These are phyloP conservation scores for Phalaenopsis aphrodite DNA, from an alignment of 106 monocot species.

Conservation along the genomic window DNA sequence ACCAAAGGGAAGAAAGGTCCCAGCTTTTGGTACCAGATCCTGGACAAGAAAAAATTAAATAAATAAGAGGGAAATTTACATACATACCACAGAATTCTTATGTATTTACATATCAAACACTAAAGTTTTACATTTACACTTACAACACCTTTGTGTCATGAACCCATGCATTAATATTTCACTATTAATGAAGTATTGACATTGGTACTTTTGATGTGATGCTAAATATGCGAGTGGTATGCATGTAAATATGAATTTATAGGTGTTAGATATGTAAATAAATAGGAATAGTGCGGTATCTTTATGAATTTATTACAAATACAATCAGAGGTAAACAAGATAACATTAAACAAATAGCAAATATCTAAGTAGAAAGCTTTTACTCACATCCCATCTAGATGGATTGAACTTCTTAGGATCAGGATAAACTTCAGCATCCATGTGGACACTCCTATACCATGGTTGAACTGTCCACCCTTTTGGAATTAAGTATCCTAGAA, in stretches of 20 bases:
- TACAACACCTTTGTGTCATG: too few relatives aligned
- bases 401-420: slow-evolving; percentile 69
- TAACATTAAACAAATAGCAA: neutral
- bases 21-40: slow-evolving; percentile 56
- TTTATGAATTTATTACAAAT: neutral
- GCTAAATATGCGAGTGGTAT: too few relatives aligned
- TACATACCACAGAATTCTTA: too few relatives aligned
- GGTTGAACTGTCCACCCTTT: slow-evolving; percentile 85
- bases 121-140: too few relatives aligned
- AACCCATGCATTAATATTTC: too few relatives aligned
- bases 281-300: too few relatives aligned
- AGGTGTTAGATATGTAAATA: too few relatives aligned
- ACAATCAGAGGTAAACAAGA: neutral
- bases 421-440: slow-evolving; percentile 76
- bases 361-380: neutral
- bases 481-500: slow-evolving; percentile 72
- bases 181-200: too few relatives aligned
- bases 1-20: slow-evolving; percentile 78
- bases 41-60: slow-evolving; percentile 14
- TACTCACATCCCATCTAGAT: slow-evolving; percentile 90
- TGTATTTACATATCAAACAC: too few relatives aligned
- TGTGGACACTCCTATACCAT: slow-evolving; percentile 84
- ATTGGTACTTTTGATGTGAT: too few relatives aligned
- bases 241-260: too few relatives aligned
- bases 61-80: too few relatives aligned